Evolutionary conservation across 2,329 filamentous ascomycete genomes (phyloP), one percentile per base, ranked within the genome.

Genomic region (Paraphaeosphaeria sporulosa): DNA sequence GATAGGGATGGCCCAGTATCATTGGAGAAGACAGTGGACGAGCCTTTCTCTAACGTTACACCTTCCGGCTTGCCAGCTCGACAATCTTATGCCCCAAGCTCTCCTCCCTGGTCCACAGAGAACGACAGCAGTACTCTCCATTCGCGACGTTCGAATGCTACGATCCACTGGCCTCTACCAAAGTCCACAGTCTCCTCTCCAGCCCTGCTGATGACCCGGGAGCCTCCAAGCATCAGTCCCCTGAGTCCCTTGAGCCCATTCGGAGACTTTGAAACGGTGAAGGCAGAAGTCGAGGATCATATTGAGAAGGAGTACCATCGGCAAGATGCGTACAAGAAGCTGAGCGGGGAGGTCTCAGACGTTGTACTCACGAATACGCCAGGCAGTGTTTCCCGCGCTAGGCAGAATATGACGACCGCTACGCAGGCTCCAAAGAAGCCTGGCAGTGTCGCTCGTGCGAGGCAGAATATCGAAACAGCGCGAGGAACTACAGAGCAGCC

Each of bases 81-180:
- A n/a, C 23, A 50, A n/a, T 6, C 47, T 13, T n/a, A 21, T 4
- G 13, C n/a, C 10, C n/a, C 30, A 2, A 17, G 2, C 9, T 49
- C 25, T 30, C 15, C 27, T 36, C 47, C 17, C 2, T 19, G 30
- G 30, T 21, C 47, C 19, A 17, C 7, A 10, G 27, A 21, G 15
- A 21, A 19, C 47, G 47, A 34, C 2, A 7, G 4, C 27, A 15
- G 15, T 19, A 32, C 27, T 4, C 27, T 34, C 2, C 47, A 50
- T n/a, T 32, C 17, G 27, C 47, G 25, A 10, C 17, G 10, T 21
- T 50, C 47, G 5, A 50, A 21, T 30, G 30, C 23, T n/a, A 32
- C 47, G 1, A 21, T 50, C 47, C 10, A 50, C 17, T 50, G 47
- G 47, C 47, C 47, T 36, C 30, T 50, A 30, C 44, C 44, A 27